These are phyloP conservation scores for Triticum timopheevii DNA, from an alignment of 176 grass and related monocot genomes.

Conservation along the genomic window DNA sequence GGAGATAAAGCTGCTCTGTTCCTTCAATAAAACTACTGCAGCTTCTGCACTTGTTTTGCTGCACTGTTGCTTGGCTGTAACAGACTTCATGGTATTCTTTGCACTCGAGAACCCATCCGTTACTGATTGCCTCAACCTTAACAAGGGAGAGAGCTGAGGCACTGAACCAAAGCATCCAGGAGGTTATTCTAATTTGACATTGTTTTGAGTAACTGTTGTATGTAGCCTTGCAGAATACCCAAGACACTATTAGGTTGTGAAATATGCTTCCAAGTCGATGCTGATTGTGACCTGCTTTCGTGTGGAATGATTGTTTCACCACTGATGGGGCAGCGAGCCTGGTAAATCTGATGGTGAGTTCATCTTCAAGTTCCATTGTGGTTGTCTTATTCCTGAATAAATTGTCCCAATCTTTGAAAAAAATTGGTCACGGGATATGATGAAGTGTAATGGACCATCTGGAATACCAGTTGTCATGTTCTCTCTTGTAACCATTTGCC, in stretches of 20 bases:
- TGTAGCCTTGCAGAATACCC: background rate
- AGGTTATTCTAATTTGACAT: slow-evolving; percentile 39
- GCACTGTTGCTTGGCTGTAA: background rate
- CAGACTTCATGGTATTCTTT: slow-evolving; percentile 1
- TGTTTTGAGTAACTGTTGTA: background rate
- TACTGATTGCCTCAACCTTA: slow-evolving; percentile 63
- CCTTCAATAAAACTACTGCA: background rate
- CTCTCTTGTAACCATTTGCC: background rate
- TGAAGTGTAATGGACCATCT: background rate
- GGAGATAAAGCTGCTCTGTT: background rate
- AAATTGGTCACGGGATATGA: background rate
- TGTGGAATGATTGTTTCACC: slow-evolving; percentile 74
- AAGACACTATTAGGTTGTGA: slow-evolving; percentile 61
- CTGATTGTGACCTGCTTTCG: slow-evolving; percentile 66
- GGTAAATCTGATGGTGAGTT: slow-evolving; percentile 70
- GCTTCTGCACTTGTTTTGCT: background rate
- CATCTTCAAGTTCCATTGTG: background rate
- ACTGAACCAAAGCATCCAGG: slow-evolving; percentile 68
- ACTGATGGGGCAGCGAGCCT: slow-evolving; percentile 75
- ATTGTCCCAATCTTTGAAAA: background rate
- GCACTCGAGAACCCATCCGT: slow-evolving; percentile 74
- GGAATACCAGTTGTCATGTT: background rate
- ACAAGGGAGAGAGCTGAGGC: slow-evolving; percentile 54
- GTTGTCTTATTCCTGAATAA: background rate
- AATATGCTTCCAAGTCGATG: slow-evolving; percentile 75